Evolutionary conservation across 2,329 filamentous ascomycete genomes (phyloP).

Genomic region (Xylariaceae sp.): DNA sequence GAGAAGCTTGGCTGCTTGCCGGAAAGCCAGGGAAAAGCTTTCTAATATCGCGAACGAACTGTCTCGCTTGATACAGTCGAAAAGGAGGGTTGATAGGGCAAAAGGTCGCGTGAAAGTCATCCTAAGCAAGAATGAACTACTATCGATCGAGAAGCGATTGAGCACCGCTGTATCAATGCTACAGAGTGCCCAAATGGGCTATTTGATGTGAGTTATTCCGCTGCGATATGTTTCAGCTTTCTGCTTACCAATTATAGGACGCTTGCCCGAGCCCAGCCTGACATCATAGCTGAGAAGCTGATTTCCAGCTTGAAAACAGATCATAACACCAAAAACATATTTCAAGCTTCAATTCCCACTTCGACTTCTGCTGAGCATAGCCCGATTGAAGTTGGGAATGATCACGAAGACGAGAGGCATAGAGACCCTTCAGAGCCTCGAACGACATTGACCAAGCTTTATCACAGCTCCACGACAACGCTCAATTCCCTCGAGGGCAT

Average conservation of each 20-base stretch:
- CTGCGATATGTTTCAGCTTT: not conserved
- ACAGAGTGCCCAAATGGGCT: not conserved
- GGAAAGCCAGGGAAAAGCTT: not conserved
- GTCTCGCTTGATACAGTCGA: not conserved
- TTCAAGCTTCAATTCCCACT: no score
- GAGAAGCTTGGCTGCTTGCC: conserved; percentile 15
- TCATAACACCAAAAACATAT: no score
- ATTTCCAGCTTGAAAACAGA: no score
- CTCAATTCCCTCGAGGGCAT: not conserved
- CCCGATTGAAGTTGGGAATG: not conserved
- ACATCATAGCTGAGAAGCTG: not conserved
- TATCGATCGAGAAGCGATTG: not conserved
- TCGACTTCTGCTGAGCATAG: no score
- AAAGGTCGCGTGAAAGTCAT: not conserved
- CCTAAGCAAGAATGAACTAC: not conserved
- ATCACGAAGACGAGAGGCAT: not conserved
- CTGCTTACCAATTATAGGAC: not conserved
- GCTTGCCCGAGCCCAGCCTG: not conserved
- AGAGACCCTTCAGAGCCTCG: not conserved
- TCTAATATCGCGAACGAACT: not conserved
- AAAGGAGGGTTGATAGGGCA: not conserved
- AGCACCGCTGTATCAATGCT: not conserved
- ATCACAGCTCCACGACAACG: not conserved
- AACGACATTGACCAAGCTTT: not conserved
- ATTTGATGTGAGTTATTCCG: not conserved